phyloP scores from a whole-genome alignment of 345 rosid genomes.

The Toxicodendron radicans region DNA sequence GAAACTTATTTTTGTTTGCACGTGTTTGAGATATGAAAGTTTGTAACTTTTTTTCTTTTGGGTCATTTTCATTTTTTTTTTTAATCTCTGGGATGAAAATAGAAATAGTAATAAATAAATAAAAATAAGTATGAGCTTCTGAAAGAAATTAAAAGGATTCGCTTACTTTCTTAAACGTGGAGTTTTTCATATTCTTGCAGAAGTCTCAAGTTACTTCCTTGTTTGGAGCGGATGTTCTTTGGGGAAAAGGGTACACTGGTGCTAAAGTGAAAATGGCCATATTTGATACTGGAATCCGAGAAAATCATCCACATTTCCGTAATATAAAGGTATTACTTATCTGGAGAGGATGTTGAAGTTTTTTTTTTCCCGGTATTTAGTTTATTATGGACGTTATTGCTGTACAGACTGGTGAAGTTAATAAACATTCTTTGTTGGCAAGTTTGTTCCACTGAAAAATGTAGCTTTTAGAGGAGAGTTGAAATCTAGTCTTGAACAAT shows the following conservation, averaged over 20 bases:
- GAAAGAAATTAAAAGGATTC: not conserved
- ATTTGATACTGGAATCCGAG: slow-evolving; percentile 94
- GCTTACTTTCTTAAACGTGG: not conserved
- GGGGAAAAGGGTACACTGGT: slow-evolving; percentile 92
- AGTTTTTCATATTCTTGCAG: slow-evolving; percentile 34
- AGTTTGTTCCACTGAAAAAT: not conserved
- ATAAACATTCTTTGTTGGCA: not conserved
- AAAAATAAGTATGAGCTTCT: not conserved
- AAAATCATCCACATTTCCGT: slow-evolving; percentile 93
- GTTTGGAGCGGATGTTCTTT: slow-evolving; percentile 90
- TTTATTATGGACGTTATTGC: not conserved
- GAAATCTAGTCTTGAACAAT: slow-evolving; percentile 31
- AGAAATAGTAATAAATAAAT: not conserved
- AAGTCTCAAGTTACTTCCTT: slow-evolving; percentile 89
- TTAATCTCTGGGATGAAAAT: not conserved
- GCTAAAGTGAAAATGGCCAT: slow-evolving; percentile 97
- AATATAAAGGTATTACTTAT: slow-evolving; percentile 70
- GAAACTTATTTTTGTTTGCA: not conserved
- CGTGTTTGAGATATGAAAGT: not conserved
- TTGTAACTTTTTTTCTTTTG: too few species aligned
- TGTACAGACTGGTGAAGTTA: not conserved
- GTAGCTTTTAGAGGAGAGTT: slow-evolving; percentile 29
- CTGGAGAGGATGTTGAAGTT: not conserved
- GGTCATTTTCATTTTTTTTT: not conserved
- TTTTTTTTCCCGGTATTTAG: not conserved